Evolutionary conservation across 495 filamentous ascomycete genomes (phyloP).

Genomic region (Pyrenula aspistea): DNA sequence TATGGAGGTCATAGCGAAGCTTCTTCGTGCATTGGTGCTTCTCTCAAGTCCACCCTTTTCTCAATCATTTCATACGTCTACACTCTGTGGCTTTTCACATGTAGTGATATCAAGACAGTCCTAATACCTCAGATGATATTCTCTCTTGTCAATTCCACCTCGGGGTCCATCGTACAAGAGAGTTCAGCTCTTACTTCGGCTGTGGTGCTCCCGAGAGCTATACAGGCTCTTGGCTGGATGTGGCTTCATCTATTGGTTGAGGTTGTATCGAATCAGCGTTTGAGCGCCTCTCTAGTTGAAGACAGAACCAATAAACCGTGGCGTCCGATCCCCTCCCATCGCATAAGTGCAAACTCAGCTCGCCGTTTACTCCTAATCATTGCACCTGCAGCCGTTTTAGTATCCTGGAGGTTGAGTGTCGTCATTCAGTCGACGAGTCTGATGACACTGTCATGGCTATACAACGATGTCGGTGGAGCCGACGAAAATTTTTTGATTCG

Average conservation of each 20-base stretch:
- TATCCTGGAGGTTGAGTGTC: conserved; percentile 22
- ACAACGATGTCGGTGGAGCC: conserved; percentile 40
- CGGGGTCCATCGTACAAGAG: conserved; percentile 6
- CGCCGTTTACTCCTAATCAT: conserved; percentile 19
- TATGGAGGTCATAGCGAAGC: too few species aligned
- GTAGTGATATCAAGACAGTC: conserved; percentile 27
- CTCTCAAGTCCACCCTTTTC: background rate
- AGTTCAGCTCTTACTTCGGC: background rate
- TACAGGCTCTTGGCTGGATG: conserved; percentile 13
- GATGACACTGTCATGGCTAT: conserved; percentile 31
- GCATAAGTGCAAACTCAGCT: conserved; percentile 24
- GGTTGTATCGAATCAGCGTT: conserved; percentile 22
- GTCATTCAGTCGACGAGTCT: conserved; percentile 20
- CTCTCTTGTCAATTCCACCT: conserved; percentile 19
- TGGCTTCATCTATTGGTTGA: conserved; percentile 22
- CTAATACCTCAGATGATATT: conserved; percentile 23
- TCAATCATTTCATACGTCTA: background rate
- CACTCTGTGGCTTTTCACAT: conserved; percentile 26
- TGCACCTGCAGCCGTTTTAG: conserved; percentile 20
- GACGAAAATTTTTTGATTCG: conserved; percentile 27
- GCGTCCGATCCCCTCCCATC: conserved; percentile 34
- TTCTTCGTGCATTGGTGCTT: too few species aligned
- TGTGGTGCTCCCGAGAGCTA: conserved; percentile 6
- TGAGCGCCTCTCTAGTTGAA: conserved; percentile 13
- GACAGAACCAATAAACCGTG: conserved; percentile 47